A percentile compares a stretch with the other conserved stretches of the same genome.
Conservation (phyloP, 257 asterid genomes). For the Phtheirospermum japonicum region DNA sequence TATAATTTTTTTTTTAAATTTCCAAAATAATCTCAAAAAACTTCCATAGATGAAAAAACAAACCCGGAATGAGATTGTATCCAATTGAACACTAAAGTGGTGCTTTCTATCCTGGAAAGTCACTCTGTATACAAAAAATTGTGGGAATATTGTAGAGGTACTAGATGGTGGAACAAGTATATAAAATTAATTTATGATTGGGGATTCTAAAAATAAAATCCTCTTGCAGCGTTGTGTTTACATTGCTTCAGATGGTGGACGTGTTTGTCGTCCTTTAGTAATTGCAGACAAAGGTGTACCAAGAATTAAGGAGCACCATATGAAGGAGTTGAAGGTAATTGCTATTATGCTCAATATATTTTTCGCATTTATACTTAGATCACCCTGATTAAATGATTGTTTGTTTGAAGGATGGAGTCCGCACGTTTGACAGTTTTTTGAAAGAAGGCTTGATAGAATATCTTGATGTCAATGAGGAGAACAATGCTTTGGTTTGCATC, state of each 20-base stretch:
- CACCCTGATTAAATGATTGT: constrained; percentile 19
- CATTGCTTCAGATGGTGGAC: constrained; percentile 99
- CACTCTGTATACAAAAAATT: background rate
- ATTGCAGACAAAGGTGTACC: constrained; percentile 93
- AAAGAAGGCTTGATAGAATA: constrained; percentile 90
- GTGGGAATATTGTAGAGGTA: constrained; percentile 1
- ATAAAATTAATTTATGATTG: background rate
- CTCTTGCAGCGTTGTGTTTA: constrained; percentile 82
- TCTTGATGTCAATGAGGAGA: constrained; percentile 98
- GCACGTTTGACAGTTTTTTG: constrained; percentile 73
- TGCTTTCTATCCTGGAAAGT: constrained; percentile 12
- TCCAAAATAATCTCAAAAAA: too few relatives aligned
- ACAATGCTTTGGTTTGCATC: constrained; percentile 78
- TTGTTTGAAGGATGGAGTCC: constrained; percentile 81
- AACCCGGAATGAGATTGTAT: too few relatives aligned
- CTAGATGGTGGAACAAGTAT: constrained; percentile 2
- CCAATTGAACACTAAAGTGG: too few relatives aligned
- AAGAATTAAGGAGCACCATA: constrained; percentile 90
- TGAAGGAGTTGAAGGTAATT: constrained; percentile 91
- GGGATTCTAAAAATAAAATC: constrained; percentile 24
- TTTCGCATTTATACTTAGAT: constrained; percentile 8
- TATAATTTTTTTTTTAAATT: too few relatives aligned
- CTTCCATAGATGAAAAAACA: too few relatives aligned
- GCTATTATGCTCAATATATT: constrained; percentile 16
- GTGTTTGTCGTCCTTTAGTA: constrained; percentile 97